phyloP scores from a whole-genome alignment of 78 protist species.

The Dictyostelium intermedium region DNA sequence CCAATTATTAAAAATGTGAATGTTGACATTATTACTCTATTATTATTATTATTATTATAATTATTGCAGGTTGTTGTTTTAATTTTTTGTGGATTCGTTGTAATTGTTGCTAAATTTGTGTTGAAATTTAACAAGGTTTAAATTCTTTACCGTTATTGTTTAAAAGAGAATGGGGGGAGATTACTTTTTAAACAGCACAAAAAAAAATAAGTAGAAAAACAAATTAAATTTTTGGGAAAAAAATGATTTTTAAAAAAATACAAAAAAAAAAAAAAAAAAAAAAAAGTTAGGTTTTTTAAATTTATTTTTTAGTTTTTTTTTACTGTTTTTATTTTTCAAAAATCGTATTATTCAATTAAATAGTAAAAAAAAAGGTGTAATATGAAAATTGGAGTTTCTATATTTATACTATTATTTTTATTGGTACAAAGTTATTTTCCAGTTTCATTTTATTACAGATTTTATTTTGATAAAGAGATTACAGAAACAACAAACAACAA shows the following conservation, averaged over 20 bases:
- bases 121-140: too few relatives aligned
- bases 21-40: neutral
- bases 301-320: neutral
- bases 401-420: conserved; percentile 28
- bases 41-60: too few relatives aligned
- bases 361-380: too few relatives aligned
- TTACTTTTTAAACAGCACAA: too few relatives aligned
- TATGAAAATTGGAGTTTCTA: neutral
- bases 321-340: neutral
- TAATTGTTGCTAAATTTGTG: too few relatives aligned
- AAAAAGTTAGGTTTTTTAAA: neutral
- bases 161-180: too few relatives aligned
- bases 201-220: too few relatives aligned
- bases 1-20: conserved; percentile 64
- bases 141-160: too few relatives aligned
- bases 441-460: conserved; percentile 10
- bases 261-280: neutral
- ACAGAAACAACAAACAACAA: neutral
- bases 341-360: neutral
- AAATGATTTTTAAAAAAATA: neutral
- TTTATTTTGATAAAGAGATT: neutral
- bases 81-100: too few relatives aligned
- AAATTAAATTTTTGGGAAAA: too few relatives aligned
- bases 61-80: too few relatives aligned
- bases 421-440: conserved; percentile 42